Conservation (phyloP, 768 basidiomycete genomes). For the Tylopilus sp. region DNA sequence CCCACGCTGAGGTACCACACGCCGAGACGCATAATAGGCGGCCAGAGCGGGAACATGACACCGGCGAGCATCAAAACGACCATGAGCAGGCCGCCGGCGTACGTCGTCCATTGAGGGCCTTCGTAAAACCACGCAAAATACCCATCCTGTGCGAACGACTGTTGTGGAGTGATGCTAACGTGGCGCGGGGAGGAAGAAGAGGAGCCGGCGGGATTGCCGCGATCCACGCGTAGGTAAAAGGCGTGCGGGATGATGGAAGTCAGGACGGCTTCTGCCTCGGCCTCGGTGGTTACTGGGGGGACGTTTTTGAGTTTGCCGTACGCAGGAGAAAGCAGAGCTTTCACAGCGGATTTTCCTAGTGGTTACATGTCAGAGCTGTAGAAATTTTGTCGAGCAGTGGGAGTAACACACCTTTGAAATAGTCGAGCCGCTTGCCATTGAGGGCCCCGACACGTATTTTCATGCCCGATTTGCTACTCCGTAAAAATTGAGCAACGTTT, state of each 20-base stretch:
- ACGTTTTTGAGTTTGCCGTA: conserved; percentile 84
- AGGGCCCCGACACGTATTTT: conserved; percentile 88
- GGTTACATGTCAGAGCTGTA: not conserved
- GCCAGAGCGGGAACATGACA: conserved; percentile 99
- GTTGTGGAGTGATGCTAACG: conserved; percentile 65
- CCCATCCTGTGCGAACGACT: conserved; percentile 70
- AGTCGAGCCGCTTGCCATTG: conserved; percentile 93
- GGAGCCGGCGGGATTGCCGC: conserved; percentile 48
- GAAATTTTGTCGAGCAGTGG: too few relatives aligned
- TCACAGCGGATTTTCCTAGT: conserved; percentile 87
- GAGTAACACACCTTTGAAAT: conserved; percentile 83
- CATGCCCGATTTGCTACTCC: conserved; percentile 81
- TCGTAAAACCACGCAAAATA: conserved; percentile 99
- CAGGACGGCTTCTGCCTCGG: conserved; percentile 69
- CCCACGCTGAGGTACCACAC: conserved; percentile 94
- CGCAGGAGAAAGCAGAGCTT: conserved; percentile 89
- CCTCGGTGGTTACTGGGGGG: conserved; percentile 68
- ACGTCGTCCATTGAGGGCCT: conserved; percentile 89
- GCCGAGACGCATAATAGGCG: conserved; percentile 84
- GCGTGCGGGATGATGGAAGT: conserved; percentile 72
- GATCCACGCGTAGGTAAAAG: conserved; percentile 91
- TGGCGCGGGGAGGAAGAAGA: conserved; percentile 75
- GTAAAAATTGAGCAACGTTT: conserved; percentile 82
- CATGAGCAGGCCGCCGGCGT: conserved; percentile 87
- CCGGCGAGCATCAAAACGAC: conserved; percentile 91